Percentiles rank a stretch among this genome's conserved stretches.
These are phyloP conservation scores for Apostasia ramifera DNA, from an alignment of 106 monocot genomes.

Conservation along the genomic window DNA sequence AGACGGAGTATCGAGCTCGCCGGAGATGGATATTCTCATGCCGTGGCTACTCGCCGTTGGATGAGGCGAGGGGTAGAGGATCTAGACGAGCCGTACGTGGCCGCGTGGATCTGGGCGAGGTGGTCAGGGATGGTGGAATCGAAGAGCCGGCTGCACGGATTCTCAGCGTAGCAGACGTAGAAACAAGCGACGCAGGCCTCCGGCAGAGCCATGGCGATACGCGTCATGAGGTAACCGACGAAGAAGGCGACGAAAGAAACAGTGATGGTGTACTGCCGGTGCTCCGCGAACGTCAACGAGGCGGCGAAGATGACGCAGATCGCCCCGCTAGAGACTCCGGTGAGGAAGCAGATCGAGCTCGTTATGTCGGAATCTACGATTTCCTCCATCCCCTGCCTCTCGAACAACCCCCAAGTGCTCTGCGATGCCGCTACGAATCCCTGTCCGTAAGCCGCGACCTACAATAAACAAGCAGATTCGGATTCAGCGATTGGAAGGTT, in stretches of 20 bases:
- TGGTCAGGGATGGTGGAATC: conserved; percentile 75
- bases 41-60: conserved; percentile 11
- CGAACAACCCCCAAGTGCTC: conserved; percentile 92
- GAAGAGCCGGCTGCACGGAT: conserved; percentile 58
- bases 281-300: conserved; percentile 58
- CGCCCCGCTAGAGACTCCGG: conserved; percentile 77
- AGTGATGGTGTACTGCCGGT: conserved; percentile 70
- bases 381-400: conserved; percentile 62
- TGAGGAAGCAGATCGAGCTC: conserved; percentile 82
- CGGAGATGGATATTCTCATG: not conserved
- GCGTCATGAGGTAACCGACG: conserved; percentile 95
- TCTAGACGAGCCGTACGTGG: conserved; percentile 17
- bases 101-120: conserved; percentile 32
- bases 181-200: conserved; percentile 94
- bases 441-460: conserved; percentile 90
- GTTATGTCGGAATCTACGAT: conserved; percentile 94
- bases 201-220: conserved; percentile 94
- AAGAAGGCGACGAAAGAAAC: conserved; percentile 89
- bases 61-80: conserved; percentile 65
- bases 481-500: no score
- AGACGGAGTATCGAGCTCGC: no score
- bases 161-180: conserved; percentile 97
- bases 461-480: not conserved
- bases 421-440: conserved; percentile 84
- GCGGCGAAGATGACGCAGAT: conserved; percentile 72